A percentile compares a stretch with the other conserved stretches of the same genome.
phyloP scores from a whole-genome alignment of 352 stramenopile genomes.

The Phytophthora capsici region DNA sequence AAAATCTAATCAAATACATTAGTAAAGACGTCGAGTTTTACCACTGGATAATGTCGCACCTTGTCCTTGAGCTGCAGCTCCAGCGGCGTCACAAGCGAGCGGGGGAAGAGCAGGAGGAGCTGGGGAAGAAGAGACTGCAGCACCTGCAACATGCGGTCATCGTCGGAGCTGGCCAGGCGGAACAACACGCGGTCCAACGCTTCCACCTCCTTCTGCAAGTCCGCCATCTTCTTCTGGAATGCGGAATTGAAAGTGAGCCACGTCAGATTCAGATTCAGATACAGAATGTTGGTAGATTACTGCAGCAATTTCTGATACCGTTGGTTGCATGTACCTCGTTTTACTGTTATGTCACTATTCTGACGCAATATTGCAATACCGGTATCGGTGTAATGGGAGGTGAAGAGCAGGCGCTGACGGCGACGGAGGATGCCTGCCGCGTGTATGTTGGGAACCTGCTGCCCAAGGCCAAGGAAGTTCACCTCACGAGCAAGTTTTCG shows the following conservation, averaged over 20 bases:
- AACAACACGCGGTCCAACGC: constrained; percentile 82
- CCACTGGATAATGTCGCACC: constrained; percentile 28
- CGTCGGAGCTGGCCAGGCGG: constrained; percentile 71
- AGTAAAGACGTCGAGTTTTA: neutral
- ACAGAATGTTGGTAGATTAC: constrained; percentile 27
- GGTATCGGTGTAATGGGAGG: constrained; percentile 9
- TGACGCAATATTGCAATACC: too few relatives aligned
- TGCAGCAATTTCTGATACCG: constrained; percentile 4
- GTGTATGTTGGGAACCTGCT: constrained; percentile 83
- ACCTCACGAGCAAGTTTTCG: constrained; percentile 67
- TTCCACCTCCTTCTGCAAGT: constrained; percentile 61
- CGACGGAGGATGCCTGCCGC: constrained; percentile 43
- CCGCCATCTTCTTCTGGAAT: constrained; percentile 19
- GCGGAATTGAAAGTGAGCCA: constrained; percentile 19
- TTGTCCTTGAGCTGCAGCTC: constrained; percentile 74
- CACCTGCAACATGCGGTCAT: constrained; percentile 68
- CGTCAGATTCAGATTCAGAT: constrained; percentile 2
- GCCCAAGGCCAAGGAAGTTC: constrained; percentile 68
- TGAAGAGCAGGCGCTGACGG: constrained; percentile 23
- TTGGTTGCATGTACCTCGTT: too few relatives aligned
- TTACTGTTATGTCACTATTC: too few relatives aligned
- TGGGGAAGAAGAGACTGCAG: constrained; percentile 72
- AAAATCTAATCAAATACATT: constrained; percentile 52
- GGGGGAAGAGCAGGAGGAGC: constrained; percentile 69
- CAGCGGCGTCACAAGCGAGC: constrained; percentile 37